Evolutionary conservation across 306 rosid species (phyloP).

Genomic region (Glycine soja): DNA sequence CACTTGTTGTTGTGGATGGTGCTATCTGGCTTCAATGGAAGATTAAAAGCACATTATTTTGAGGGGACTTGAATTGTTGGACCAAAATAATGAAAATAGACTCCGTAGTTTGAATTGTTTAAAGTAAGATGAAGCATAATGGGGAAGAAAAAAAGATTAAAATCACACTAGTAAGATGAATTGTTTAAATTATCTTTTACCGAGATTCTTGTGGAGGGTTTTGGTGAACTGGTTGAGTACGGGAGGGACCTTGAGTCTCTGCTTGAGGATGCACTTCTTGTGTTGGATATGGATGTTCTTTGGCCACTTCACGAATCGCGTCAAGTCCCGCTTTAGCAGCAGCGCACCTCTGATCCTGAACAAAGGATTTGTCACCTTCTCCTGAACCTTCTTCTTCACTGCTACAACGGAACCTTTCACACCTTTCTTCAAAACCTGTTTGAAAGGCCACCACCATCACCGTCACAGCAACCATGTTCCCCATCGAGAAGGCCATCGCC

Average conservation of each 20-base stretch:
- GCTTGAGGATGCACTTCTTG: constrained; percentile 82
- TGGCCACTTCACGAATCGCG: constrained; percentile 85
- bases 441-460: no score
- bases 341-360: constrained; percentile 85
- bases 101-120: no score
- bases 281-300: constrained; percentile 73
- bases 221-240: constrained; percentile 83
- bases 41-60: no score
- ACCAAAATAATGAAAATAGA: no score
- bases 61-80: no score
- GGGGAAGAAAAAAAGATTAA: no score
- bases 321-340: constrained; percentile 83
- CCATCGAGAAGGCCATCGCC: no score
- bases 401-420: constrained; percentile 35
- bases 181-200: constrained; percentile 32
- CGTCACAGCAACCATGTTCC: no score
- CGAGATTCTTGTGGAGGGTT: constrained; percentile 79
- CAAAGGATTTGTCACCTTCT: constrained; percentile 72
- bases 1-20: not conserved
- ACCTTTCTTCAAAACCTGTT: constrained; percentile 42
- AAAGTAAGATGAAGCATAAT: no score
- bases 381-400: constrained; percentile 48
- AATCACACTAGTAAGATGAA: no score
- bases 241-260: constrained; percentile 84
- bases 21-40: not conserved